These are phyloP conservation scores for Fistulifera solaris DNA, from an alignment of 108 stramenopile genomes.

Conservation along the genomic window DNA sequence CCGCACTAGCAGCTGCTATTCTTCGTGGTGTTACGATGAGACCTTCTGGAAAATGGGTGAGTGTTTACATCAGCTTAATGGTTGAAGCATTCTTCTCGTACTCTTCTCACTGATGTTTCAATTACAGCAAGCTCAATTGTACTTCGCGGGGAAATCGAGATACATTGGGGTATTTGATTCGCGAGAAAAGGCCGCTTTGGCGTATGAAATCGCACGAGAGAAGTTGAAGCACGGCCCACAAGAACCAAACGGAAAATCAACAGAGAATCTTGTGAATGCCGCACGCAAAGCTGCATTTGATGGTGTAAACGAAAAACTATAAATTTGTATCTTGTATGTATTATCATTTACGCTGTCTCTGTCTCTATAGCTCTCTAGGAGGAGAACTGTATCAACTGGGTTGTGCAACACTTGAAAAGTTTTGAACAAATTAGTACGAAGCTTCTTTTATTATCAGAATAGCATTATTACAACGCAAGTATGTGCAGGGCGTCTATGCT, in stretches of 20 bases:
- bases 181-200: conserved; percentile 60
- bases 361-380: no score
- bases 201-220: conserved; percentile 76
- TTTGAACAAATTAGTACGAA: no score
- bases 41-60: conserved; percentile 74
- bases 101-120: not conserved
- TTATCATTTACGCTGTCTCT: no score
- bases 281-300: conserved; percentile 82
- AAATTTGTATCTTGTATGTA: no score
- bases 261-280: conserved; percentile 57
- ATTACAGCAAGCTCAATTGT: conserved; percentile 61
- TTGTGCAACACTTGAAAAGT: no score
- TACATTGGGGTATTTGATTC: conserved; percentile 82
- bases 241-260: conserved; percentile 33
- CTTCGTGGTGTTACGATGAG: conserved; percentile 74
- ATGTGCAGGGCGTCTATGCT: no score
- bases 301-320: conserved; percentile 55
- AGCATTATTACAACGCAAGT: no score
- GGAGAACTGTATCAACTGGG: no score
- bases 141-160: conserved; percentile 72
- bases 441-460: no score
- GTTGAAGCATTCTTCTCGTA: not conserved
- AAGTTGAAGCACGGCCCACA: conserved; percentile 35
- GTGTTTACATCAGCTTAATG: conserved; percentile 1
- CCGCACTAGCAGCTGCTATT: conserved; percentile 60